Conservation (phyloP, 208 protist species). For the Sergeia podlipaevii region DNA sequence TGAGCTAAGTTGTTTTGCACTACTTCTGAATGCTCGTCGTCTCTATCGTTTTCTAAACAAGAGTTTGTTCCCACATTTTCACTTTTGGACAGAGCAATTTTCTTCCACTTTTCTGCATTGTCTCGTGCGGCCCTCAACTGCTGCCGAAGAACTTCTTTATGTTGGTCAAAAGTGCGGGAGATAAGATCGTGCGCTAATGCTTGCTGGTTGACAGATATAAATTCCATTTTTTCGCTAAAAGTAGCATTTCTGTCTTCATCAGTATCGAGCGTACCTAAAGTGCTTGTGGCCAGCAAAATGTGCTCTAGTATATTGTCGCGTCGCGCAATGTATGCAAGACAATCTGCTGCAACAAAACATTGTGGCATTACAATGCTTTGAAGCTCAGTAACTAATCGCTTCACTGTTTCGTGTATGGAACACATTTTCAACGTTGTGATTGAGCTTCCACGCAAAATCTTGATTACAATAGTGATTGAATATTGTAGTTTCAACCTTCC, state of each 20-base stretch:
- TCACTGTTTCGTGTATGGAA: no score
- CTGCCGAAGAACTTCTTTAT: constrained; percentile 16
- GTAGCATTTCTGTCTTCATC: constrained; percentile 7
- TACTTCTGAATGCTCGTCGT: no score
- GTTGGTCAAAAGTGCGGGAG: constrained; percentile 17
- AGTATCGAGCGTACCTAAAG: not conserved
- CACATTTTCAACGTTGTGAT: no score
- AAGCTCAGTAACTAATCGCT: no score
- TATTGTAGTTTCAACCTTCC: no score
- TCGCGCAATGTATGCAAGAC: constrained; percentile 18
- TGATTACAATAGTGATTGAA: no score
- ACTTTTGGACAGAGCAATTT: constrained; percentile 6
- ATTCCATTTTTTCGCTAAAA: not conserved
- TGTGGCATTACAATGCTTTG: constrained; percentile 7
- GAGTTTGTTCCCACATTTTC: not conserved
- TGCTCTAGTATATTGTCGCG: constrained; percentile 10
- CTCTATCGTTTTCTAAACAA: no score
- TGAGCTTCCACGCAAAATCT: no score
- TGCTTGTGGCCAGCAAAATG: not conserved
- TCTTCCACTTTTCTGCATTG: constrained; percentile 18
- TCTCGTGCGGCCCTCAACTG: constrained; percentile 9
- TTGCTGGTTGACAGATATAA: constrained; percentile 14
- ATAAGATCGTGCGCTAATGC: constrained; percentile 15
- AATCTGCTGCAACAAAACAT: constrained; percentile 11
- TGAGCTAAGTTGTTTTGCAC: no score